Evolutionary conservation across 352 stramenopile species (phyloP).

Genomic region (Phytophthora agathidicida): DNA sequence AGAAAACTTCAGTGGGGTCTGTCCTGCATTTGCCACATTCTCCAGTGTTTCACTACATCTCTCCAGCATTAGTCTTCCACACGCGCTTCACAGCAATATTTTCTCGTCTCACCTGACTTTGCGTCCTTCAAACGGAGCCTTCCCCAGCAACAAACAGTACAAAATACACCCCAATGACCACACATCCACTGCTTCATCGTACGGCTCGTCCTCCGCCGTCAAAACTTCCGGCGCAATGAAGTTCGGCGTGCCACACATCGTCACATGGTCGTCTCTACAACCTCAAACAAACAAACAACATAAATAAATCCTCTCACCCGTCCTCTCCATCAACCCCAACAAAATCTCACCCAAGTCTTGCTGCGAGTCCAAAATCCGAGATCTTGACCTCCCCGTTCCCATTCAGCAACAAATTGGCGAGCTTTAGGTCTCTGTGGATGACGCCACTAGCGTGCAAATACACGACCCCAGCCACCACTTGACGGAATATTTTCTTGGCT

Average conservation of each 20-base stretch:
- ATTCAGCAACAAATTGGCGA: constrained; percentile 77
- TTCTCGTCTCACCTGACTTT: constrained; percentile 58
- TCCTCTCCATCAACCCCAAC: background rate
- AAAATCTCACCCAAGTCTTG: constrained; percentile 45
- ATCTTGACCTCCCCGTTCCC: constrained; percentile 61
- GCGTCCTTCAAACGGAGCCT: constrained; percentile 73
- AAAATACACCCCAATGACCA: constrained; percentile 87
- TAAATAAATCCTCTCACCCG: background rate
- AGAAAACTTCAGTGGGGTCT: constrained; percentile 51
- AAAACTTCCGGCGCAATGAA: constrained; percentile 85
- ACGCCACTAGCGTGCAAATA: constrained; percentile 69
- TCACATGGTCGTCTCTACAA: constrained; percentile 56
- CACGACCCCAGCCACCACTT: constrained; percentile 53
- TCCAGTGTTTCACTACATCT: constrained; percentile 60
- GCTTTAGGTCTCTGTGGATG: constrained; percentile 82
- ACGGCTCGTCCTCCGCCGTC: constrained; percentile 39
- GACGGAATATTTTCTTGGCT: constrained; percentile 58
- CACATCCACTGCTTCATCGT: constrained; percentile 73
- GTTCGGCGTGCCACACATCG: constrained; percentile 84
- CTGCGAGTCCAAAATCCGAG: constrained; percentile 80
- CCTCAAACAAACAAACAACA: background rate
- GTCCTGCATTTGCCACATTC: constrained; percentile 65
- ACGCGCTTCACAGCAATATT: background rate
- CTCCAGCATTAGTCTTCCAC: too few relatives aligned
- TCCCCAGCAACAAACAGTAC: constrained; percentile 68